phyloP scores from a whole-genome alignment of 305 asterid genomes.

The Fraxinus xanthoxyloides region DNA sequence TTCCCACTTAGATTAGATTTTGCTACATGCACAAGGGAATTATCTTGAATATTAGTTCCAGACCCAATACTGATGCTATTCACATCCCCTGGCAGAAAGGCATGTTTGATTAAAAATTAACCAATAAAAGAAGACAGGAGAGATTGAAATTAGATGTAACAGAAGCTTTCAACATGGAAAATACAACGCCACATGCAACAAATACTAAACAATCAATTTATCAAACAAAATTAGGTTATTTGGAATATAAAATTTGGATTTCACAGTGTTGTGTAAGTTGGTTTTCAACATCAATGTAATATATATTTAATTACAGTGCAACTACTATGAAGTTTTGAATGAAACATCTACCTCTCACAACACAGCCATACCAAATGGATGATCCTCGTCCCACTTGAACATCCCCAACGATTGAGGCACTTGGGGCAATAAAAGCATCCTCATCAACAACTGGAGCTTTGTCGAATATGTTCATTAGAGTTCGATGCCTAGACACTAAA shows the following conservation, averaged over 20 bases:
- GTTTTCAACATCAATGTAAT: background rate
- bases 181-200: background rate
- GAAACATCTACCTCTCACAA: constrained; percentile 65
- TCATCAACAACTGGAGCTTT: constrained; percentile 73
- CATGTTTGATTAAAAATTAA: background rate
- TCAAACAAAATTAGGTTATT: constrained; percentile 4
- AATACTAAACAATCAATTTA: background rate
- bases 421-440: constrained; percentile 82
- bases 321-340: constrained; percentile 3
- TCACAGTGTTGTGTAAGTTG: background rate
- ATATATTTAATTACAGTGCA: background rate
- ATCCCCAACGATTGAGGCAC: constrained; percentile 85
- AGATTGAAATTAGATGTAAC: background rate
- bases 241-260: background rate
- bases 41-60: constrained; percentile 90
- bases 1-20: constrained; percentile 71
- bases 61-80: constrained; percentile 73
- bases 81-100: constrained; percentile 62
- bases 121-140: background rate
- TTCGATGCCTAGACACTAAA: constrained; percentile 80
- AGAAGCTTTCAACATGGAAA: background rate
- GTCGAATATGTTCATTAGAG: constrained; percentile 64
- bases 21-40: constrained; percentile 89
- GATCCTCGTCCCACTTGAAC: constrained; percentile 77
- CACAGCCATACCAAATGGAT: constrained; percentile 88